These are phyloP conservation scores for Naganishia sp. DNA, from an alignment of 1,284 basidiomycete species.

Conservation along the genomic window DNA sequence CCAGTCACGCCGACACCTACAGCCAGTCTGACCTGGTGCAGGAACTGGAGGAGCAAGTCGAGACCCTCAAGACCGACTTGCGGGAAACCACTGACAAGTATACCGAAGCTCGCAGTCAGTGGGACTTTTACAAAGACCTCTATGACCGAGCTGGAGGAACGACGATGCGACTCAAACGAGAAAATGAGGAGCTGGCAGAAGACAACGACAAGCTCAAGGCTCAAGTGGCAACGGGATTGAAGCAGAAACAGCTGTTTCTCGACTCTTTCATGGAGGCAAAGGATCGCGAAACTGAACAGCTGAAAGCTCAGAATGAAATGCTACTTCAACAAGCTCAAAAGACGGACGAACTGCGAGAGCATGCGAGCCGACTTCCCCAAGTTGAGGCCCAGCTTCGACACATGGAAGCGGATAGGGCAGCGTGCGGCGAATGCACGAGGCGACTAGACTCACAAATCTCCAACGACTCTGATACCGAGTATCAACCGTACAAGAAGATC, in stretches of 20 bases:
- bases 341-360: constrained; percentile 3
- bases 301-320: constrained; percentile 2
- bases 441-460: not conserved
- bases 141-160: constrained; percentile 15
- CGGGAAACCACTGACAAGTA: not conserved
- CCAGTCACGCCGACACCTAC: not conserved
- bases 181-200: constrained; percentile 14
- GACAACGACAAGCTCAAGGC: constrained; percentile 6
- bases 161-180: constrained; percentile 15
- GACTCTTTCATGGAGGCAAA: constrained; percentile 13
- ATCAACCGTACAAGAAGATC: constrained; percentile 5
- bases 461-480: constrained; percentile 16
- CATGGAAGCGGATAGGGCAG: not conserved
- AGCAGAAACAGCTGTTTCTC: constrained; percentile 20
- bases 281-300: constrained; percentile 7
- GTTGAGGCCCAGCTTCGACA: not conserved
- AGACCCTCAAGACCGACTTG: not conserved
- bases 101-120: not conserved
- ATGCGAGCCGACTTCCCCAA: not conserved
- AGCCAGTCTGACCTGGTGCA: not conserved
- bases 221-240: constrained; percentile 4
- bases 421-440: constrained; percentile 1
- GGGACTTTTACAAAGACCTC: constrained; percentile 7
- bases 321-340: not conserved
- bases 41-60: constrained; percentile 8